Evolutionary conservation across 345 rosid species (phyloP).

Genomic region (Orychophragmus violaceus): DNA sequence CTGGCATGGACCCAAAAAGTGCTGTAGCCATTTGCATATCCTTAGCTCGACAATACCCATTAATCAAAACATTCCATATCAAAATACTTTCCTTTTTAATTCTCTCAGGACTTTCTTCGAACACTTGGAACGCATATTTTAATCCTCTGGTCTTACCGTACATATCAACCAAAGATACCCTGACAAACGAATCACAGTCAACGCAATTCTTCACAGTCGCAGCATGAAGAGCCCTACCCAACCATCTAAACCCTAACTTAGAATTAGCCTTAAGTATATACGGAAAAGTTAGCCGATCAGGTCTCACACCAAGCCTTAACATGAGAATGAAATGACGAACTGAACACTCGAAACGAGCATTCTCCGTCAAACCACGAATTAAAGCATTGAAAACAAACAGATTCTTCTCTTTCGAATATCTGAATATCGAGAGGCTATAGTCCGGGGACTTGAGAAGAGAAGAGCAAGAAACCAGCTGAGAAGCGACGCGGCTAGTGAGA

Average conservation of each 20-base stretch:
- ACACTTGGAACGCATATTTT: constrained; percentile 37
- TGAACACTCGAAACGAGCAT: constrained; percentile 31
- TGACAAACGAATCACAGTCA: constrained; percentile 44
- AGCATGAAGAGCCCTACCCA: constrained; percentile 42
- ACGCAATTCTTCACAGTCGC: constrained; percentile 34
- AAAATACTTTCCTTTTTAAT: constrained; percentile 33
- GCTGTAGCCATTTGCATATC: constrained; percentile 41
- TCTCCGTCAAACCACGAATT: constrained; percentile 46
- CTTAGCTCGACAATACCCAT: constrained; percentile 46
- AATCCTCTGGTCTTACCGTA: constrained; percentile 40
- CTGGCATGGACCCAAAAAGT: constrained; percentile 46
- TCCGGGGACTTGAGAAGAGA: constrained; percentile 40
- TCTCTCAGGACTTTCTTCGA: constrained; percentile 54
- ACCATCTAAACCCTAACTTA: constrained; percentile 24
- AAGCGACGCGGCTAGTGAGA: constrained; percentile 35
- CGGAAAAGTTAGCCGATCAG: constrained; percentile 51
- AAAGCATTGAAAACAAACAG: constrained; percentile 47
- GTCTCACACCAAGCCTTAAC: constrained; percentile 39
- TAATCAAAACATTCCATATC: constrained; percentile 62
- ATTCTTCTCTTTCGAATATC: constrained; percentile 35
- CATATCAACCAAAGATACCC: constrained; percentile 45
- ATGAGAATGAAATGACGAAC: constrained; percentile 44
- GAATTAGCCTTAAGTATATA: constrained; percentile 45
- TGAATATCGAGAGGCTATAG: constrained; percentile 40
- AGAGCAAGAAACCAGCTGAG: constrained; percentile 49